phyloP scores from a whole-genome alignment of 768 basidiomycete species.

The Suillus brevipes region DNA sequence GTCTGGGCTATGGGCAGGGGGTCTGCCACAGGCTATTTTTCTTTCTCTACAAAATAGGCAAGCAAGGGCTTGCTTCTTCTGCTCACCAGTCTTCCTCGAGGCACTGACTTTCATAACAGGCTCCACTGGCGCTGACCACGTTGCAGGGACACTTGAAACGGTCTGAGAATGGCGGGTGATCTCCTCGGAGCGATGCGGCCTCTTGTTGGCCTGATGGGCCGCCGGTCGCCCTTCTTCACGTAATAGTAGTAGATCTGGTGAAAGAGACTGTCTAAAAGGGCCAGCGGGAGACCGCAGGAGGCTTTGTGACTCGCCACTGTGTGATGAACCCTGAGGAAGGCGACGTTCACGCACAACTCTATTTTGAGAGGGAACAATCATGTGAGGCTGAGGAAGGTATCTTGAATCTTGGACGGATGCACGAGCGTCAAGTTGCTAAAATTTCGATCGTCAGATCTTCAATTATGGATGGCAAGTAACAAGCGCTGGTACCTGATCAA shows the following conservation, averaged over 20 bases:
- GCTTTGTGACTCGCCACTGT: slow-evolving; percentile 18
- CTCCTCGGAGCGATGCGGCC: slow-evolving; percentile 30
- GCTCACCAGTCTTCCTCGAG: slow-evolving; percentile 35
- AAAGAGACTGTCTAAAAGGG: slow-evolving; percentile 8
- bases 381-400: slow-evolving; percentile 24
- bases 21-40: slow-evolving; percentile 51
- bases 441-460: slow-evolving; percentile 24
- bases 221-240: slow-evolving; percentile 29
- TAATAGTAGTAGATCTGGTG: slow-evolving; percentile 19
- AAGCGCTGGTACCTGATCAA: slow-evolving; percentile 34
- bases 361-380: slow-evolving; percentile 27
- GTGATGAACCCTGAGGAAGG: slow-evolving; percentile 15
- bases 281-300: slow-evolving; percentile 5
- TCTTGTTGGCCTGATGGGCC: slow-evolving; percentile 25
- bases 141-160: slow-evolving; percentile 24
- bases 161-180: slow-evolving; percentile 30
- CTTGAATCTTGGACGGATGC: slow-evolving; percentile 26
- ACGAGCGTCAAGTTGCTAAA: slow-evolving; percentile 29
- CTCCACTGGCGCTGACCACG: slow-evolving; percentile 37
- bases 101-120: slow-evolving; percentile 26
- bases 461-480: slow-evolving; percentile 24
- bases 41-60: slow-evolving; percentile 51
- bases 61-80: slow-evolving; percentile 48
- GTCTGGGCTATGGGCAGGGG: slow-evolving; percentile 37
- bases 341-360: slow-evolving; percentile 16